phyloP scores from a whole-genome alignment of 495 filamentous ascomycete species.

The Aspergillus coremiiformis region DNA sequence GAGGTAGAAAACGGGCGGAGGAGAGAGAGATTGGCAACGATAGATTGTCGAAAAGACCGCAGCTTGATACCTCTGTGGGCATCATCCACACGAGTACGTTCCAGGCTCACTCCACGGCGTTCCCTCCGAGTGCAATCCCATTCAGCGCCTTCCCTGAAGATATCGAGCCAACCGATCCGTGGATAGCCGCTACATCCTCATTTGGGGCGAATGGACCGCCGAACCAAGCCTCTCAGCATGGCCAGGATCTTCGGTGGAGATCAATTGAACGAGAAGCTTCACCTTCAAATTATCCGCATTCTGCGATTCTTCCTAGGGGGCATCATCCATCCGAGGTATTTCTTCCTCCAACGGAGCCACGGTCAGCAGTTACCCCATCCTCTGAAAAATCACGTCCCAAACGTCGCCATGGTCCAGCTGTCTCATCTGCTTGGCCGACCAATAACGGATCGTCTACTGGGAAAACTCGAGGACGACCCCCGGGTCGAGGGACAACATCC shows the following conservation, averaged over 20 bases:
- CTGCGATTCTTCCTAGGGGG: conserved; percentile 63
- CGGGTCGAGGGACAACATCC: conserved; percentile 63
- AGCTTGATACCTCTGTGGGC: conserved; percentile 58
- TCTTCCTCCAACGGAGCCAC: conserved; percentile 49
- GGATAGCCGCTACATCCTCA: conserved; percentile 43
- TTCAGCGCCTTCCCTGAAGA: conserved; percentile 54
- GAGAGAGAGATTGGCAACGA: conserved; percentile 56
- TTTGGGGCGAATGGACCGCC: conserved; percentile 22
- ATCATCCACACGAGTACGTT: conserved; percentile 49
- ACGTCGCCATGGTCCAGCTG: conserved; percentile 81
- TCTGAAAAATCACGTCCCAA: conserved; percentile 49
- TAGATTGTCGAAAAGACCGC: conserved; percentile 55
- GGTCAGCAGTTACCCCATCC: conserved; percentile 61
- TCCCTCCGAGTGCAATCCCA: conserved; percentile 55
- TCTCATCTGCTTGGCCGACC: conserved; percentile 90
- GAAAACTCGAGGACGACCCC: conserved; percentile 77
- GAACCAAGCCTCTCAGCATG: conserved; percentile 17
- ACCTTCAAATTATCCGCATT: conserved; percentile 65
- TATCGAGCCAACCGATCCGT: conserved; percentile 43
- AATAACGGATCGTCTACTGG: conserved; percentile 57
- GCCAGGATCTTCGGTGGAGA: conserved; percentile 43
- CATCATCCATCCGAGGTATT: conserved; percentile 43
- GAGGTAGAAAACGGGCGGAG: conserved; percentile 77
- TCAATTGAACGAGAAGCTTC: conserved; percentile 48
- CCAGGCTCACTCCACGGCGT: conserved; percentile 39